These are phyloP conservation scores for Cucumis melo DNA, from an alignment of 306 rosid species.

Conservation along the genomic window DNA sequence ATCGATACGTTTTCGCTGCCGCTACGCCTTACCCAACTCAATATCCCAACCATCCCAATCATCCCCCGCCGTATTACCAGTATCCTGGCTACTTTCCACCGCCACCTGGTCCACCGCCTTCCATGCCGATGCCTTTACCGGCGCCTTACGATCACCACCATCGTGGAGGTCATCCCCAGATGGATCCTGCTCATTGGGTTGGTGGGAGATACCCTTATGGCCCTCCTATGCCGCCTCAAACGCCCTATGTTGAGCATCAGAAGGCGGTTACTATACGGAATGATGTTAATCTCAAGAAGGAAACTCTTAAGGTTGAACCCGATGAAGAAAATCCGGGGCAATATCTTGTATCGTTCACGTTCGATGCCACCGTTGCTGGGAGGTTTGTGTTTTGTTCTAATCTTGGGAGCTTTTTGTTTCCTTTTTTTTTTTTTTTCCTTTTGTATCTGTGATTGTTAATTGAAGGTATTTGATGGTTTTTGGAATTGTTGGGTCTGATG, in stretches of 20 bases:
- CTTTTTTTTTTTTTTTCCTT: too few species aligned
- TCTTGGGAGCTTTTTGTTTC: neutral
- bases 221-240: conserved; percentile 28
- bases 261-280: conserved; percentile 82
- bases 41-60: conserved; percentile 28
- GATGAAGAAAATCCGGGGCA: conserved; percentile 62
- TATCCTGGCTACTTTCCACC: conserved; percentile 53
- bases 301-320: conserved; percentile 54
- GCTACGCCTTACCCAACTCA: conserved; percentile 53
- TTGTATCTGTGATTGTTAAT: neutral
- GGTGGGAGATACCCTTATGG: conserved; percentile 54
- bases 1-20: conserved; percentile 48
- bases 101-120: conserved; percentile 44
- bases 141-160: conserved; percentile 74
- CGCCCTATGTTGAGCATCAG: conserved; percentile 79
- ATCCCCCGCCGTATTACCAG: conserved; percentile 35
- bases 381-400: conserved; percentile 26
- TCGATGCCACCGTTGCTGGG: conserved; percentile 83
- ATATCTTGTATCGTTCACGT: conserved; percentile 57
- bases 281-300: conserved; percentile 88
- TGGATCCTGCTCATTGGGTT: conserved; percentile 47
- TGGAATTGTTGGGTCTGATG: neutral
- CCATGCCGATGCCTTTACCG: conserved; percentile 40
- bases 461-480: neutral
- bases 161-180: conserved; percentile 21